Conservation (phyloP, 2,329 filamentous ascomycete genomes). For the Aureobasidium sp. region DNA sequence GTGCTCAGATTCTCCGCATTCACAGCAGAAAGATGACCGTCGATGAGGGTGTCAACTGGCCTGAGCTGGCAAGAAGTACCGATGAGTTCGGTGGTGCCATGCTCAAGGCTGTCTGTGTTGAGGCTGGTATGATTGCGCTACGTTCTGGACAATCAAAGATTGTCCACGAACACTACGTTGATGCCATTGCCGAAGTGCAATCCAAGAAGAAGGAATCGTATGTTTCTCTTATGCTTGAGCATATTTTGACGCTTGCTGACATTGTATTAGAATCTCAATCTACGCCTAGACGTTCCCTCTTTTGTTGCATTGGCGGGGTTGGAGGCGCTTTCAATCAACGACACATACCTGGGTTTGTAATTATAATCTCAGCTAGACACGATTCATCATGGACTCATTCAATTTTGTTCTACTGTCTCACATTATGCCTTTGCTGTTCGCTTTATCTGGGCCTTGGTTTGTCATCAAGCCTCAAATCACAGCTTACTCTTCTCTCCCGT, state of each 20-base stretch:
- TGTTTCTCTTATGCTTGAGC: not conserved
- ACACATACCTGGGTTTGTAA: conserved; percentile 15
- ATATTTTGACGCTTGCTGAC: not conserved
- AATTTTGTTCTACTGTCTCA: not conserved
- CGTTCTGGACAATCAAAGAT: conserved; percentile 94
- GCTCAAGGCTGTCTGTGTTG: conserved; percentile 96
- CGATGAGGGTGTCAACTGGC: conserved; percentile 89
- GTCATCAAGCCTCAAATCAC: conserved; percentile 30
- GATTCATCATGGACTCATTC: conserved; percentile 14
- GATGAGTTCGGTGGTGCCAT: conserved; percentile 98
- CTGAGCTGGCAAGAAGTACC: conserved; percentile 88
- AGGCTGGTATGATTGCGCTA: conserved; percentile 98
- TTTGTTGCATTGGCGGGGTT: conserved; percentile 15
- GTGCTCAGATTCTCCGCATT: conserved; percentile 94
- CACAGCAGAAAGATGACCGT: conserved; percentile 98
- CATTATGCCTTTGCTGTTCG: not conserved
- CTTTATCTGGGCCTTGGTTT: not conserved
- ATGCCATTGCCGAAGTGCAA: conserved; percentile 94
- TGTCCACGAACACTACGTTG: conserved; percentile 95
- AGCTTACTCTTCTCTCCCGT: conserved; percentile 52
- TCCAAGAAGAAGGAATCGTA: conserved; percentile 78
- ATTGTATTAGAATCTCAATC: conserved; percentile 15
- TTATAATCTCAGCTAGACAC: conserved; percentile 17
- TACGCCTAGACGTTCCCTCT: conserved; percentile 16
- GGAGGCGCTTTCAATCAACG: conserved; percentile 8